phyloP scores from a whole-genome alignment of 352 stramenopile species.

The Chrysophaeum taylorii region DNA sequence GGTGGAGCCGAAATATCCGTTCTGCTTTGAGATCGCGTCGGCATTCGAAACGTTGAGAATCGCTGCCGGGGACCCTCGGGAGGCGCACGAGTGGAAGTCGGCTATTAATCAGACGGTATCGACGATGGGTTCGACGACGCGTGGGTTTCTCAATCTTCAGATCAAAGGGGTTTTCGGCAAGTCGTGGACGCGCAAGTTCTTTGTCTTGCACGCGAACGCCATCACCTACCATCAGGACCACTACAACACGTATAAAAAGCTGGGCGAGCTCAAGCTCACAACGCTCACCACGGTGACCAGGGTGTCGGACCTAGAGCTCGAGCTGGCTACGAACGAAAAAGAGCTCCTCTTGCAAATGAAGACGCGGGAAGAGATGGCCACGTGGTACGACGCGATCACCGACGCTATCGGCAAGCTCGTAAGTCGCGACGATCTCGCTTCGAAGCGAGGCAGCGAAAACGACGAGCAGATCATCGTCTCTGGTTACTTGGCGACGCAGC shows the following conservation, averaged over 20 bases:
- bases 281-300: background rate
- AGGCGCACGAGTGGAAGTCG: background rate
- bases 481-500: background rate
- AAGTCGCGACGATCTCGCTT: background rate
- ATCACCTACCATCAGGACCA: conserved; percentile 23
- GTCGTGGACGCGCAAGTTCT: conserved; percentile 3
- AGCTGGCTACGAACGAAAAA: background rate
- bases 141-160: background rate
- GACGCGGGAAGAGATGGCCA: background rate
- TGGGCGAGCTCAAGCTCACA: conserved; percentile 16
- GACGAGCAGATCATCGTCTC: background rate
- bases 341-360: conserved; percentile 2
- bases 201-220: conserved; percentile 19
- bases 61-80: background rate
- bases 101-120: background rate
- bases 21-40: conserved; percentile 3
- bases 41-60: background rate
- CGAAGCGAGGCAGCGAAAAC: background rate
- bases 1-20: background rate
- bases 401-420: conserved; percentile 11
- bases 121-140: background rate
- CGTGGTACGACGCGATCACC: conserved; percentile 10
- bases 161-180: background rate
- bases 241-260: conserved; percentile 14
- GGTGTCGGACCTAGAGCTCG: background rate